These are phyloP conservation scores for Paracorniculantispora psalliotae DNA, from an alignment of 2,329 filamentous ascomycete genomes.

Conservation along the genomic window DNA sequence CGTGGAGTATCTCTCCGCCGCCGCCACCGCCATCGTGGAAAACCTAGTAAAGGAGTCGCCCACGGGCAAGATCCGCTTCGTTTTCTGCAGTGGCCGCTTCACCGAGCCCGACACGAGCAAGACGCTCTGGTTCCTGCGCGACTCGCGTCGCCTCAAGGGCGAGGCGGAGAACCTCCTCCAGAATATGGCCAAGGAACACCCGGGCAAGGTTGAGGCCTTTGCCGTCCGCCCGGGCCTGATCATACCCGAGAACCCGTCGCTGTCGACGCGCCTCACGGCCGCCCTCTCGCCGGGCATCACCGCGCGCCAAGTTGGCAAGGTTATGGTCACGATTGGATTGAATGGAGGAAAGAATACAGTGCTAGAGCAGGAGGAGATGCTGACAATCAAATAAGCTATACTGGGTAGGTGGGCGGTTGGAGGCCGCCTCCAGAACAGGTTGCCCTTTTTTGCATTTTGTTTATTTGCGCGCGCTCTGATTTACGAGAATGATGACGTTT, in stretches of 20 bases:
- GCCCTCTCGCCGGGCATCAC: slow-evolving; percentile 29
- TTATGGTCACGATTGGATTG: slow-evolving; percentile 31
- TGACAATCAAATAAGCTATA: background rate
- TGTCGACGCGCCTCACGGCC: slow-evolving; percentile 24
- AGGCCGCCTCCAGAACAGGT: background rate
- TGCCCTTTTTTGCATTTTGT: no score
- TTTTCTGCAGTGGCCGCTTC: slow-evolving; percentile 37
- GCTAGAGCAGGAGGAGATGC: slow-evolving; percentile 27
- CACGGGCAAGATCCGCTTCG: slow-evolving; percentile 34
- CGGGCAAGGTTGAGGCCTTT: slow-evolving; percentile 30
- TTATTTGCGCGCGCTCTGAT: no score
- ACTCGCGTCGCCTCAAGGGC: slow-evolving; percentile 34
- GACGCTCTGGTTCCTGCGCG: slow-evolving; percentile 30
- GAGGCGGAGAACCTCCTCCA: slow-evolving; percentile 35
- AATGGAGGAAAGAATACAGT: slow-evolving; percentile 33
- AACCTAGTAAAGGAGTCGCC: slow-evolving; percentile 27
- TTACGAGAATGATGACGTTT: no score
- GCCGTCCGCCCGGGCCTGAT: slow-evolving; percentile 33
- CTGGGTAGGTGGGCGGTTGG: background rate
- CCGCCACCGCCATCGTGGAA: slow-evolving; percentile 50
- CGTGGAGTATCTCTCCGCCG: slow-evolving; percentile 54
- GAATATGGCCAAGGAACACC: slow-evolving; percentile 30
- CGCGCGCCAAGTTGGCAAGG: slow-evolving; percentile 30
- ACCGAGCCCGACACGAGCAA: slow-evolving; percentile 31
- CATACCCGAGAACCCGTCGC: slow-evolving; percentile 21